phyloP scores from a whole-genome alignment of 495 filamentous ascomycete species.

The Lasiosphaeris hirsuta region DNA sequence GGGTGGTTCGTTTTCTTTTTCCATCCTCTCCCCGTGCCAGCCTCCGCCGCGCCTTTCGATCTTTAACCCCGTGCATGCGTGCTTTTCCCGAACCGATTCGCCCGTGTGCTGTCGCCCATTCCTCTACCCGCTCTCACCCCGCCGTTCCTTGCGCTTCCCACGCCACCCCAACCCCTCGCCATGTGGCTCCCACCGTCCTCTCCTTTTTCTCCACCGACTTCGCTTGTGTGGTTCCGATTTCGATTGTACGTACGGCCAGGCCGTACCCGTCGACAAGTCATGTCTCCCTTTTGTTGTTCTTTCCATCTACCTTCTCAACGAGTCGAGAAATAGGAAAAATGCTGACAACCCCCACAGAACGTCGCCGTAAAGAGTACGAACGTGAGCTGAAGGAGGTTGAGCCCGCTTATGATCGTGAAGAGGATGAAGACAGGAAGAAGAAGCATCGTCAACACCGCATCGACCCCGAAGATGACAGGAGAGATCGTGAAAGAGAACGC shows the following conservation, averaged over 20 bases:
- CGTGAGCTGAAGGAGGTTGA: constrained; percentile 21
- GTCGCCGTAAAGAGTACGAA: constrained; percentile 37
- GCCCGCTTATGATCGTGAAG: constrained; percentile 16
- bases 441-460: constrained; percentile 29
- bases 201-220: not conserved
- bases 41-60: not conserved
- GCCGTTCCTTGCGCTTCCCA: not conserved
- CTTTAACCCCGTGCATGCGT: constrained; percentile 6
- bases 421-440: constrained; percentile 28
- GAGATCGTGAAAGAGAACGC: constrained; percentile 24
- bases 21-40: not conserved
- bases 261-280: not conserved
- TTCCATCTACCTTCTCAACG: not conserved
- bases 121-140: constrained; percentile 7
- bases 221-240: constrained; percentile 4
- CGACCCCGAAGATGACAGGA: constrained; percentile 26
- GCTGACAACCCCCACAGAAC: constrained; percentile 30
- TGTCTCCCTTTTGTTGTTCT: not conserved
- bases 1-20: constrained; percentile 11
- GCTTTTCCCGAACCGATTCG: constrained; percentile 4
- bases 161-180: not conserved
- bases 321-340: constrained; percentile 7
- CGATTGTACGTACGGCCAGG: not conserved
- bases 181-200: not conserved
- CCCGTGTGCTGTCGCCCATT: constrained; percentile 8